Conservation (phyloP, 2,329 filamentous ascomycete species). For the Aspergillus quadricinctus region DNA sequence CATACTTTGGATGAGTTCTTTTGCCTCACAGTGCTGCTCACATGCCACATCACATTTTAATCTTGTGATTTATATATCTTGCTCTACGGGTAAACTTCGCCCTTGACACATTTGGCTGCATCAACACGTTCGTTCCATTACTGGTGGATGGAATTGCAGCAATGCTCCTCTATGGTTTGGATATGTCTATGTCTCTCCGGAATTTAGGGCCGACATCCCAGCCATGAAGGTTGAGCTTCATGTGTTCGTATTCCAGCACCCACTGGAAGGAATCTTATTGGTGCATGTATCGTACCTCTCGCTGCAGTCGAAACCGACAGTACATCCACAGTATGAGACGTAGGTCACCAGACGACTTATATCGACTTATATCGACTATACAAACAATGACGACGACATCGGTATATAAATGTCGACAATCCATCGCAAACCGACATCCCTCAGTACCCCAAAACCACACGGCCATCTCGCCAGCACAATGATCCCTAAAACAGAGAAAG, state of each 20-base stretch:
- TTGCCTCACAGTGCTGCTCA: neutral
- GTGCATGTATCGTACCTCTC: neutral
- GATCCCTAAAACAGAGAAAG: neutral
- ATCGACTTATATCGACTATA: neutral
- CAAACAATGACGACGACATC: neutral
- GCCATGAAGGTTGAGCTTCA: neutral
- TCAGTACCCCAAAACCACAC: neutral
- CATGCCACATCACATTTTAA: neutral
- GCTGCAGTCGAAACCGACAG: neutral
- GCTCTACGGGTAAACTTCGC: neutral
- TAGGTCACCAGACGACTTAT: neutral
- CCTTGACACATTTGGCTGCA: neutral
- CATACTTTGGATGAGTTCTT: neutral
- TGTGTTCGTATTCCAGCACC: neutral
- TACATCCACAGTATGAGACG: neutral
- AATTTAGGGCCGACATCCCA: neutral
- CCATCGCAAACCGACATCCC: neutral
- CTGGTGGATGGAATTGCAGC: neutral
- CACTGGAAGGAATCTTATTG: neutral
- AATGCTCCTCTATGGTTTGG: neutral
- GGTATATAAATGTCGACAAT: neutral
- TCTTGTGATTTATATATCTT: neutral
- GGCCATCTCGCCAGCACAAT: neutral
- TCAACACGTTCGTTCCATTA: neutral
- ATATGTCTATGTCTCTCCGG: neutral